These are phyloP conservation scores for Wallemia mellicola DNA, from an alignment of 1,284 basidiomycete species.

Conservation along the genomic window DNA sequence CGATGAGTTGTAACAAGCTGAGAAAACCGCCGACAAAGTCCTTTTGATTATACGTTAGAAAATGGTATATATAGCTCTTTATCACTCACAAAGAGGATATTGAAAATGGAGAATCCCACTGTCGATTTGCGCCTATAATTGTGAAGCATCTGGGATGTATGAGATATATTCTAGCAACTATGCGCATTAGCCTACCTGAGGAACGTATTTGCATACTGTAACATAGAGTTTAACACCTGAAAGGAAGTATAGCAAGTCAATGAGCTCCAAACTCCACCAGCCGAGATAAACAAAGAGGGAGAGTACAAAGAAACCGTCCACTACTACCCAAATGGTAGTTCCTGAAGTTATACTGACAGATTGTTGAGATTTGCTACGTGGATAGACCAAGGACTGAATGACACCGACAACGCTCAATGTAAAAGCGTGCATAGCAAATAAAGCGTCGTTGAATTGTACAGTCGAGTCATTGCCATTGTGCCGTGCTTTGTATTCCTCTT, in stretches of 20 bases:
- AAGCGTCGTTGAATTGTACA: background rate
- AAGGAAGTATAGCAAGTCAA: background rate
- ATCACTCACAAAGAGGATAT: background rate
- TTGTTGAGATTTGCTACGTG: background rate
- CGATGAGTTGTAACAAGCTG: background rate
- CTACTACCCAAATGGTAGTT: background rate
- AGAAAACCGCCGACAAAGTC: background rate
- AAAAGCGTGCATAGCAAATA: background rate
- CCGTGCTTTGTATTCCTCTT: background rate
- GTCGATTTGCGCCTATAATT: background rate
- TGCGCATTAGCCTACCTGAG: background rate
- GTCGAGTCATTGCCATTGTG: background rate
- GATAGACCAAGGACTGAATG: background rate
- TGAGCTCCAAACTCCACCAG: background rate
- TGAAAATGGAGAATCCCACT: background rate
- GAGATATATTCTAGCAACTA: background rate
- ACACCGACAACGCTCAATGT: background rate
- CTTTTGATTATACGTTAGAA: background rate
- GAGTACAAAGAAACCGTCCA: background rate
- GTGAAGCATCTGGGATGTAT: background rate
- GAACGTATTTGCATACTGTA: background rate
- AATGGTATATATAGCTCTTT: background rate
- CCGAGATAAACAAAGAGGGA: background rate
- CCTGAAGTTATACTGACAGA: background rate
- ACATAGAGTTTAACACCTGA: background rate